Conservation (phyloP, 345 rosid genomes). For the Passiflora organensis region DNA sequence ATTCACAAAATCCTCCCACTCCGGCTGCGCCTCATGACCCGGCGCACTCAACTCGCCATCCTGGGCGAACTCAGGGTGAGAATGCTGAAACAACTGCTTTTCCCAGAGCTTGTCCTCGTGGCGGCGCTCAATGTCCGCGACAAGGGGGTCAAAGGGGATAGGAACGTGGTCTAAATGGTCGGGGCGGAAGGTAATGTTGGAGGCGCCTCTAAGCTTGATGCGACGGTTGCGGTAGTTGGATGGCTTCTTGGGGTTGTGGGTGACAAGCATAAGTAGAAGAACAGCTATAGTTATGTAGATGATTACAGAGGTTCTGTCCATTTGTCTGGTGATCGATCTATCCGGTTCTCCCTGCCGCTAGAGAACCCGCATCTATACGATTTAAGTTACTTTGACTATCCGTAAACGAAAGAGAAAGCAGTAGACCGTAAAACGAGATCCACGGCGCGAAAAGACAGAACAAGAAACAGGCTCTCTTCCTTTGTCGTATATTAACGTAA, state of each 20-base stretch:
- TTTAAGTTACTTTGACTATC: conserved; percentile 3
- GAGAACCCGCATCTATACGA: neutral
- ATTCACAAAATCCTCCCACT: conserved; percentile 89
- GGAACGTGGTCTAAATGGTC: conserved; percentile 58
- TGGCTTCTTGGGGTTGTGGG: conserved; percentile 17
- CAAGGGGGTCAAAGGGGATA: conserved; percentile 64
- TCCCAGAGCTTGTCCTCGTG: conserved; percentile 90
- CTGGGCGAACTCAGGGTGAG: conserved; percentile 45
- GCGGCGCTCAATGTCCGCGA: conserved; percentile 66
- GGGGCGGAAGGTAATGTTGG: conserved; percentile 9
- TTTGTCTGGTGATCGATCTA: neutral
- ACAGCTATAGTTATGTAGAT: conserved; percentile 20
- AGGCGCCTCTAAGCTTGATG: conserved; percentile 31
- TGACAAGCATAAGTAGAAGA: conserved; percentile 21
- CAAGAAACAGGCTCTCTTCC: too few relatives aligned
- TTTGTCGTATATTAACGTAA: too few relatives aligned
- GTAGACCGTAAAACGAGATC: too few relatives aligned
- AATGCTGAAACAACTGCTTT: conserved; percentile 50
- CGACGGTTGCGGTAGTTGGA: conserved; percentile 19
- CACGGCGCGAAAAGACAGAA: too few relatives aligned
- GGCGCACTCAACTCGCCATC: conserved; percentile 11
- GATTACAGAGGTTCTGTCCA: conserved; percentile 16
- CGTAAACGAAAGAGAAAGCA: neutral
- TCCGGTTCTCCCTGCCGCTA: too few relatives aligned
- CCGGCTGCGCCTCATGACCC: conserved; percentile 82